These are phyloP conservation scores for Lagerstroemia speciosa DNA, from an alignment of 345 rosid genomes.

Conservation along the genomic window DNA sequence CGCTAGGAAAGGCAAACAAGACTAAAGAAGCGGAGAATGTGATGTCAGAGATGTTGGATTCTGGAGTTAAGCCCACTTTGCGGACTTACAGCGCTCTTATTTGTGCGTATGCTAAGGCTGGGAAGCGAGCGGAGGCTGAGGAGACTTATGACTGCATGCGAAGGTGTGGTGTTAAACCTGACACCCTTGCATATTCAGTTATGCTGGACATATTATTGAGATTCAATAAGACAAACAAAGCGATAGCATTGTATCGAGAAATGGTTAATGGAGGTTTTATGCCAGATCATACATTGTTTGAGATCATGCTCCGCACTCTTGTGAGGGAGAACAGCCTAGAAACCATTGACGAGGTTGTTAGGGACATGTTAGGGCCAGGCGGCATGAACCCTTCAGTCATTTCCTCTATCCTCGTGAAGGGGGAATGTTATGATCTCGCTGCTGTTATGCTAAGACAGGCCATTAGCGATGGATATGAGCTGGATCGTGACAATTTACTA, in stretches of 20 bases:
- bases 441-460: constrained; percentile 57
- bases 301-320: constrained; percentile 45
- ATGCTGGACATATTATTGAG: constrained; percentile 77
- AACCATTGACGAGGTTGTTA: constrained; percentile 49
- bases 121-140: constrained; percentile 70
- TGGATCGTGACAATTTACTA: constrained; percentile 48
- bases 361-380: constrained; percentile 62
- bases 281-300: constrained; percentile 51
- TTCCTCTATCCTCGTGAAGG: constrained; percentile 70
- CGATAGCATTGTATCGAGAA: constrained; percentile 48
- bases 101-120: constrained; percentile 94
- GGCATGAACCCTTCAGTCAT: constrained; percentile 52
- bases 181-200: constrained; percentile 71
- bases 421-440: constrained; percentile 78
- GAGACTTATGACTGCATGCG: constrained; percentile 67
- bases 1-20: constrained; percentile 76
- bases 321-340: constrained; percentile 41
- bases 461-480: constrained; percentile 38
- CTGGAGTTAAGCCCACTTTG: constrained; percentile 73
- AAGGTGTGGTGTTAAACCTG: constrained; percentile 73
- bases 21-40: constrained; percentile 59
- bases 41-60: constrained; percentile 89
- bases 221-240: constrained; percentile 50
- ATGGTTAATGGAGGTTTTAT: constrained; percentile 53
- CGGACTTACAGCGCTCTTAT: constrained; percentile 89